Conservation (phyloP, 2,329 filamentous ascomycete genomes). For the Aureobasidium sp. region DNA sequence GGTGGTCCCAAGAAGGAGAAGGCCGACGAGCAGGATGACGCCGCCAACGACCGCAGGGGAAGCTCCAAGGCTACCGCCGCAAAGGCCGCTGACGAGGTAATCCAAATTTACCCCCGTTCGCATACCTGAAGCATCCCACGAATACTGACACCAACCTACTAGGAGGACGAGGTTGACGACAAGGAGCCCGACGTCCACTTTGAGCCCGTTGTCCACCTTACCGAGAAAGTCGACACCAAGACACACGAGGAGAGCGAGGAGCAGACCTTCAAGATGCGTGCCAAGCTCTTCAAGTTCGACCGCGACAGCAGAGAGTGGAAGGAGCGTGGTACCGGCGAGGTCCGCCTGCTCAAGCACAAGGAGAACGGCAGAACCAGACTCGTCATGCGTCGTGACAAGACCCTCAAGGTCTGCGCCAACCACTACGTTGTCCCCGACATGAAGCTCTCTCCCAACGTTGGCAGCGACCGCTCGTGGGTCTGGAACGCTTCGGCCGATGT, state of each 20-base stretch:
- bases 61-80: slow-evolving; percentile 52
- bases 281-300: slow-evolving; percentile 98
- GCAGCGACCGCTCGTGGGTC: slow-evolving; percentile 97
- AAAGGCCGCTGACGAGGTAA: slow-evolving; percentile 60
- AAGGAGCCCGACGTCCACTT: slow-evolving; percentile 82
- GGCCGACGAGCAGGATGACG: slow-evolving; percentile 66
- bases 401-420: slow-evolving; percentile 99
- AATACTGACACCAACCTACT: slow-evolving; percentile 7
- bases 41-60: slow-evolving; percentile 78
- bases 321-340: slow-evolving; percentile 95
- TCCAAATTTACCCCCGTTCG: not conserved
- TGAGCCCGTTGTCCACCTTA: slow-evolving; percentile 91
- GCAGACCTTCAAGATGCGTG: slow-evolving; percentile 98
- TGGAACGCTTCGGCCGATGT: slow-evolving; percentile 98
- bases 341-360: slow-evolving; percentile 95
- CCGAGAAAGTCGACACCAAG: slow-evolving; percentile 93
- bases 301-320: slow-evolving; percentile 93
- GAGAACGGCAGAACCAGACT: slow-evolving; percentile 96
- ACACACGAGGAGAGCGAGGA: slow-evolving; percentile 98
- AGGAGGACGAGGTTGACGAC: slow-evolving; percentile 27
- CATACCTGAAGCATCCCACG: not conserved
- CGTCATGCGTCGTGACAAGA: slow-evolving; percentile 99
- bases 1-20: slow-evolving; percentile 95
- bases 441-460: slow-evolving; percentile 97
- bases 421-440: slow-evolving; percentile 99